Conservation (phyloP, 108 stramenopile species). For the Fragilaria crotonensis region DNA sequence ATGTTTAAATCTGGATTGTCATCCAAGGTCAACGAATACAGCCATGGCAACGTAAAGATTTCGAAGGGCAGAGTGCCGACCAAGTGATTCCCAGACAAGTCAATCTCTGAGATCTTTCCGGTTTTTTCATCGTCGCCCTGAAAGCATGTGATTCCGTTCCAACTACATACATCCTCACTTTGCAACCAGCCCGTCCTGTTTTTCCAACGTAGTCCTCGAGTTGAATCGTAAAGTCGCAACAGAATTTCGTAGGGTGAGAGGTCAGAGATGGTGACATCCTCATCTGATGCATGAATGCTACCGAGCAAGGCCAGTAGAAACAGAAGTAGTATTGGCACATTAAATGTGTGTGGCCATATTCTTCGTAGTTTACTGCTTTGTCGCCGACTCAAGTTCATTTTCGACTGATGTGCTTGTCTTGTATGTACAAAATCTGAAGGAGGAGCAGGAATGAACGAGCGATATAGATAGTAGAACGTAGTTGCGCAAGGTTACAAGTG, state of each 20-base stretch:
- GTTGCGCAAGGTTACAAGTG: too few species aligned
- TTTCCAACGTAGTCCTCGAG: constrained; percentile 32
- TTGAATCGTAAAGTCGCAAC: constrained; percentile 25
- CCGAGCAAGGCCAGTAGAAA: too few species aligned
- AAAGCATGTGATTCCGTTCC: constrained; percentile 65
- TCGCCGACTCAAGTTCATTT: too few species aligned
- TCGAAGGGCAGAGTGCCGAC: constrained; percentile 52
- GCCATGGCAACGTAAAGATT: constrained; percentile 46
- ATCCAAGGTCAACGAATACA: constrained; percentile 42
- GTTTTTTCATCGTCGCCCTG: constrained; percentile 11
- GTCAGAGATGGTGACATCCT: background rate
- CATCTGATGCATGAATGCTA: too few species aligned
- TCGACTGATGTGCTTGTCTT: too few species aligned
- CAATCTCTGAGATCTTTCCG: constrained; percentile 48
- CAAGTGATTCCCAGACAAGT: constrained; percentile 51
- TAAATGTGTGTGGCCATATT: too few species aligned
- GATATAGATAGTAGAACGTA: too few species aligned
- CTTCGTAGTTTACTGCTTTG: too few species aligned
- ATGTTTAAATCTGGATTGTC: constrained; percentile 35
- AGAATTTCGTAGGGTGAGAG: constrained; percentile 21
- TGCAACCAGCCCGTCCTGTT: constrained; percentile 30
- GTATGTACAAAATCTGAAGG: too few species aligned
- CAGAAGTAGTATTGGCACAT: too few species aligned
- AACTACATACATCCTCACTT: constrained; percentile 46
- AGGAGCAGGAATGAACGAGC: too few species aligned